Percentiles rank a stretch among this genome's conserved stretches.
phyloP scores from a whole-genome alignment of 2,329 filamentous ascomycete genomes.

The Lecanicillium sp. region DNA sequence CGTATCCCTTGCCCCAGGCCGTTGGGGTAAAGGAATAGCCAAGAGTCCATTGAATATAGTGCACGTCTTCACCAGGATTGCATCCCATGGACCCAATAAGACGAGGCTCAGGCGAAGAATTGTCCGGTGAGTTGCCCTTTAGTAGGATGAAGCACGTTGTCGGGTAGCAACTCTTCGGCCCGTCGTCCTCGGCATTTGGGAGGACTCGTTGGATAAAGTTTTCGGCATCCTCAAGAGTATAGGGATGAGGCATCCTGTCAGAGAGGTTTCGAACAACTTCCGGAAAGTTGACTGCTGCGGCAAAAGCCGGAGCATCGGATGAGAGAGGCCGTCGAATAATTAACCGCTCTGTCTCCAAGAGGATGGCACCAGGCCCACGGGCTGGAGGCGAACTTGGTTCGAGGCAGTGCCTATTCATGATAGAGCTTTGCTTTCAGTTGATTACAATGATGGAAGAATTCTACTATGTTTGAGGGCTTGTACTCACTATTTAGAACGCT shows the following conservation, averaged over 20 bases:
- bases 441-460: too few species aligned
- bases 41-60: slow-evolving; percentile 27
- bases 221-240: slow-evolving; percentile 19
- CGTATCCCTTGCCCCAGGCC: slow-evolving; percentile 31
- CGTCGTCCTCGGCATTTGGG: slow-evolving; percentile 6
- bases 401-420: slow-evolving; percentile 6
- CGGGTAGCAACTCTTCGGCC: slow-evolving; percentile 1
- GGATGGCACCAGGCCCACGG: background rate
- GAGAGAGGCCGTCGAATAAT: background rate
- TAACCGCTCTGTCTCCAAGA: slow-evolving; percentile 1
- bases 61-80: slow-evolving; percentile 19
- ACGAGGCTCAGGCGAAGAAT: slow-evolving; percentile 13
- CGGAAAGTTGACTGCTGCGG: background rate
- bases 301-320: background rate
- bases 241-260: slow-evolving; percentile 12
- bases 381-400: background rate
- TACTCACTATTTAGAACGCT: too few species aligned
- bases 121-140: slow-evolving; percentile 14
- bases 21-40: slow-evolving; percentile 31
- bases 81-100: slow-evolving; percentile 29
- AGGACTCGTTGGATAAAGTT: slow-evolving; percentile 16
- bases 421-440: too few species aligned
- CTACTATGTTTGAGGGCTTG: too few species aligned
- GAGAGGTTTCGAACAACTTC: slow-evolving; percentile 1
- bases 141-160: background rate